Base-by-base conservation (phyloP, 2,329 filamentous ascomycete species). In the Ophiostoma perfectum region DNA sequence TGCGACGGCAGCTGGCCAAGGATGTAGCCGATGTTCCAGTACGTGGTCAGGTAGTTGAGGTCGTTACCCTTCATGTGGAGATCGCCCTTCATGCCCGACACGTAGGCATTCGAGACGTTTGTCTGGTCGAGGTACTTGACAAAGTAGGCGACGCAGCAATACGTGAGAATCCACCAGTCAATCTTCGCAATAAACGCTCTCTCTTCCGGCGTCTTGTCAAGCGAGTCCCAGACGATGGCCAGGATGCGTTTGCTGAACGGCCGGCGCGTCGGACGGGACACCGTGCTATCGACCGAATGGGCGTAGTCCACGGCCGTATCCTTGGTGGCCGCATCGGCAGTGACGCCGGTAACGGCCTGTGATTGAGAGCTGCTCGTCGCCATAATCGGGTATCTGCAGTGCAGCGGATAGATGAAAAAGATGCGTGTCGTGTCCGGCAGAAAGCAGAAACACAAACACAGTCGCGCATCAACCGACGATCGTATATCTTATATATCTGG, bases 11-110 rank as follows among this genome's bases (percentile, higher is more conserved):
- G 75, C 45, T 80, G 75, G 0, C 78, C 78, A 75, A 88, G 78
- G 0, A 86, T 82, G 71, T 89, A 89, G 8, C 86, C 86, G 0
- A 85, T 81, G 0, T 83, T 87, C 79, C 86, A 88, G 47, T 80
- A 82, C 0, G 84, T 82, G 64, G 75, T 75, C 66, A 80, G 75
- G 67, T 84, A 82, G 27, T 69, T 65, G 44, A 86, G 77, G 68
- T 88, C 77, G 70, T 87, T 86, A 1, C 80, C 79, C 63, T 82
- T 80, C 27, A 87, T 75, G 1, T 77, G 73, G 0, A 86, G 75
- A 67, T 86, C 84, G 72, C 85, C 81, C 73, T 85, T 80, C 82
- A 79, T 79, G 4, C 78, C 77, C 0, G 74, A 79, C 0, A 80
- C 78, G 45, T 76, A 81, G 4, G 79, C 79, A 73, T 80, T 81